These are phyloP conservation scores for Suillus plorans DNA, from an alignment of 768 basidiomycete species.

Conservation along the genomic window DNA sequence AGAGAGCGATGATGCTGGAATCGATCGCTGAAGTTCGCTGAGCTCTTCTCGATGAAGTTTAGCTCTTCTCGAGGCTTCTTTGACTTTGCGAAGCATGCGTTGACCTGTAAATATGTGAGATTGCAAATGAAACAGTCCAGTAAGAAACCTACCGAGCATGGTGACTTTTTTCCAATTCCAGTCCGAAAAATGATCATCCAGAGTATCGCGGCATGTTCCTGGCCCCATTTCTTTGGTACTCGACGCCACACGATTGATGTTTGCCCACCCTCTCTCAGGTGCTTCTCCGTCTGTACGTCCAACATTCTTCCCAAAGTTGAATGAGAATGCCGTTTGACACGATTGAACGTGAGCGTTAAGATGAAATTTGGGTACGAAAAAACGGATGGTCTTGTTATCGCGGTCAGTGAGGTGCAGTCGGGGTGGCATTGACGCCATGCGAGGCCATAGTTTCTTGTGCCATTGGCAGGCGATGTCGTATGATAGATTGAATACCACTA, in stretches of 20 bases:
- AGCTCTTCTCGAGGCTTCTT: neutral
- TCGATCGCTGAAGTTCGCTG: neutral
- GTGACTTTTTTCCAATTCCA: conserved; percentile 34
- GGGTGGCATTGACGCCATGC: conserved; percentile 6
- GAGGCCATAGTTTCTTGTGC: conserved; percentile 8
- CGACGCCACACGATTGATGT: conserved; percentile 11
- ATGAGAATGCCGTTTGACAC: neutral
- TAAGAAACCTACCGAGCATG: conserved; percentile 21
- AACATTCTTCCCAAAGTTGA: neutral
- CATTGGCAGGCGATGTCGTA: conserved; percentile 29
- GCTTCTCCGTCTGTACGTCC: conserved; percentile 17
- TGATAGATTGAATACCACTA: neutral
- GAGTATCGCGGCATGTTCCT: conserved; percentile 28
- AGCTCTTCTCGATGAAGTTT: neutral
- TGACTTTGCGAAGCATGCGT: neutral
- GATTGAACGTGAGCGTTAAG: conserved; percentile 10
- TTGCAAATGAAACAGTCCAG: neutral
- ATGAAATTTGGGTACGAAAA: conserved; percentile 17
- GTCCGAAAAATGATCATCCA: conserved; percentile 36
- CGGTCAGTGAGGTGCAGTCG: too few species aligned
- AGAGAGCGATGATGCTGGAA: neutral
- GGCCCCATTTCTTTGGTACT: conserved; percentile 34
- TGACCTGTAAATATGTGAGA: neutral
- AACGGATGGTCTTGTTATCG: conserved; percentile 3
- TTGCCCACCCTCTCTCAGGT: conserved; percentile 17